Base-by-base conservation (phyloP, 345 rosid species). In the Gossypium arboreum region DNA sequence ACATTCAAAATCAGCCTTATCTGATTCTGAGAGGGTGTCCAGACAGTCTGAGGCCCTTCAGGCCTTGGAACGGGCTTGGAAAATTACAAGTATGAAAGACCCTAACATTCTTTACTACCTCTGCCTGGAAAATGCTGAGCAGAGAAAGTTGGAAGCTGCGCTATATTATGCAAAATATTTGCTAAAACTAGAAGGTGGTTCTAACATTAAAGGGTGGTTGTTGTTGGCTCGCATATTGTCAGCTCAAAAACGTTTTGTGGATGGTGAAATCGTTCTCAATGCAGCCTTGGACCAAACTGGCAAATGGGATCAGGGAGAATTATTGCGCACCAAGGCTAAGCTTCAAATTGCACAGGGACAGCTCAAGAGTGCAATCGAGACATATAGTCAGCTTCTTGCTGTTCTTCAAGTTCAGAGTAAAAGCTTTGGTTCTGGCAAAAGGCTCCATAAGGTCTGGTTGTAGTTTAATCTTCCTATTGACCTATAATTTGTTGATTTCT, bases 241-340 rank as follows among this genome's bases (percentile, higher is more conserved):
- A 0, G 96, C 96, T 52, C 89, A 86, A 81, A 88, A 87, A 73
- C 84, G 77, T 76, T 88, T 80, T 75, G 57, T 65, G 29, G 92
- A 88, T 52, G 92, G 91, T 13, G 97, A 89, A 84, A 82, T 77
- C 9, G 76, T 89, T 22, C 81, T 88, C 24, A 82, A 67, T 73
- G 90, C 88, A 3, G 96, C 92, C 16, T 79, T 92, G 79, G 91
- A 91, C 12, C 91, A 90, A 77, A 87, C 91, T 50, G 90, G 86
- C 61, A 88, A 85, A 77, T 92, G 92, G 96, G 94, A 90, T 62
- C 96, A 92, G 52, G 94, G 94, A 80, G 94, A 88, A 75, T 82
- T 92, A 71, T 83, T 92, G 88, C 87, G 88, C 80, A 82, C 92
- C 73, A 88, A 85, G 76, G 96, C 97, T 10, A 92, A 85, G 79